A percentile compares a stretch with the other conserved stretches of the same genome.
phyloP scores from a whole-genome alignment of 2,329 filamentous ascomycete genomes.

The Ophiostoma australiae region DNA sequence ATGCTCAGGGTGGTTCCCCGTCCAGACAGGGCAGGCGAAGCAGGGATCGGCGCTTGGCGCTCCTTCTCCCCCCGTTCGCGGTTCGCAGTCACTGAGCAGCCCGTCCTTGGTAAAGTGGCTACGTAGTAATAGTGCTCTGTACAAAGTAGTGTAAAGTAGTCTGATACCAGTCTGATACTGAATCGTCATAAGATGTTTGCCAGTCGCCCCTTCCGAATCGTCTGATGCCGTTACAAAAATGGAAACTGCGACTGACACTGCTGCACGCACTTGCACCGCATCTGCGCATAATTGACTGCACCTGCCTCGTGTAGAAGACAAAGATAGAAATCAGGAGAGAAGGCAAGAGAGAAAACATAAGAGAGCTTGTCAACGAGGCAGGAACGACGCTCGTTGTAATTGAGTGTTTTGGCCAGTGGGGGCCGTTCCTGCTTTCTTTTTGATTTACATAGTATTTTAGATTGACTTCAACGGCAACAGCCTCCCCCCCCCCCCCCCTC shows the following conservation, averaged over 20 bases:
- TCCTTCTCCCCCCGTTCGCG: not conserved
- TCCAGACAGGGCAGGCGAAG: not conserved
- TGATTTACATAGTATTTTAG: not conserved
- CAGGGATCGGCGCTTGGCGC: conserved; percentile 11
- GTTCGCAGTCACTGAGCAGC: conserved; percentile 10
- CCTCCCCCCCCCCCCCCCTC: not conserved
- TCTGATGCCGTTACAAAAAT: not conserved
- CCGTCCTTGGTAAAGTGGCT: not conserved
- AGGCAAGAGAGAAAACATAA: not conserved
- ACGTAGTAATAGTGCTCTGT: too few relatives aligned
- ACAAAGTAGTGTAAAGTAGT: not conserved
- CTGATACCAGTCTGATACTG: not conserved
- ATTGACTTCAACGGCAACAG: too few relatives aligned
- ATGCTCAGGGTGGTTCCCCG: not conserved
- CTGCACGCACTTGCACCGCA: not conserved
- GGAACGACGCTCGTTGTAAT: conserved; percentile 21
- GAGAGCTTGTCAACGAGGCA: conserved; percentile 5
- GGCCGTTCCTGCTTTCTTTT: conserved; percentile 15
- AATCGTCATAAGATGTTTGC: not conserved
- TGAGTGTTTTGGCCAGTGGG: conserved; percentile 16
- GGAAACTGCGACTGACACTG: not conserved
- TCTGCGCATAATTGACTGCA: not conserved
- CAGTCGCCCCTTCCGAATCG: not conserved
- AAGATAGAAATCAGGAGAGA: not conserved
- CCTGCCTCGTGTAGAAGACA: not conserved